A percentile compares a stretch with the other conserved stretches of the same genome.
Evolutionary conservation across 2,329 filamentous ascomycete genomes (phyloP).

Genomic region (Penicillium sp.): DNA sequence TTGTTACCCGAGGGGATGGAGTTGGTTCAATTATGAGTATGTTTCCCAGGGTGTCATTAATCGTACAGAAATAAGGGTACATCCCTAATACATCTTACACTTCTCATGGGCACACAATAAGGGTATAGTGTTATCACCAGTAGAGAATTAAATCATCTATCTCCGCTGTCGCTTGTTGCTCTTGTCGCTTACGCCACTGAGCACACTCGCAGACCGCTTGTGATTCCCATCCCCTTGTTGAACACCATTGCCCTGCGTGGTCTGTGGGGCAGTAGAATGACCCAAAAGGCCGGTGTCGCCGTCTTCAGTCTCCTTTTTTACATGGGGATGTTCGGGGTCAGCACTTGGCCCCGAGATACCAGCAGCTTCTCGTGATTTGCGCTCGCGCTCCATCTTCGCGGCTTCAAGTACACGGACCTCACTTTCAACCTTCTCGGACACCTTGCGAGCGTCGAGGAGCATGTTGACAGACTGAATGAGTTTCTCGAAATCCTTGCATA

Average conservation of each 20-base stretch:
- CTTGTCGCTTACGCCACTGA: conserved; percentile 67
- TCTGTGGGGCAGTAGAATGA: conserved; percentile 15
- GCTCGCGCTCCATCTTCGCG: conserved; percentile 40
- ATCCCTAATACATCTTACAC: conserved; percentile 18
- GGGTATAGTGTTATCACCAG: neutral
- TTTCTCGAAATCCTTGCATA: conserved; percentile 50
- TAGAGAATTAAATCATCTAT: conserved; percentile 14
- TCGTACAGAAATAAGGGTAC: conserved; percentile 33
- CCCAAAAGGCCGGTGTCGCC: conserved; percentile 13
- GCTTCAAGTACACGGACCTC: conserved; percentile 49
- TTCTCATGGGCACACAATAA: neutral
- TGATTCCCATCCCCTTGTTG: conserved; percentile 40
- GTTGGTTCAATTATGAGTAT: conserved; percentile 14
- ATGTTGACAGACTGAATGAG: conserved; percentile 48
- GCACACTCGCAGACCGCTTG: conserved; percentile 79
- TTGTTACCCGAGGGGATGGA: conserved; percentile 17
- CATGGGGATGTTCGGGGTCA: conserved; percentile 27
- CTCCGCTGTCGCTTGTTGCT: conserved; percentile 52
- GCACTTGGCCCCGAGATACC: conserved; percentile 9
- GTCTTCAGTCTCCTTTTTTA: conserved; percentile 38
- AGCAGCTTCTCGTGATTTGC: conserved; percentile 32
- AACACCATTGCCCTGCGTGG: conserved; percentile 3
- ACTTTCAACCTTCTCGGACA: conserved; percentile 48
- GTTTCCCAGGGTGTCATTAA: conserved; percentile 27
- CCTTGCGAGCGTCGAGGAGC: conserved; percentile 48